Conservation (phyloP, 1,284 basidiomycete genomes). For the Sporisorium iseilematis-ciliati region DNA sequence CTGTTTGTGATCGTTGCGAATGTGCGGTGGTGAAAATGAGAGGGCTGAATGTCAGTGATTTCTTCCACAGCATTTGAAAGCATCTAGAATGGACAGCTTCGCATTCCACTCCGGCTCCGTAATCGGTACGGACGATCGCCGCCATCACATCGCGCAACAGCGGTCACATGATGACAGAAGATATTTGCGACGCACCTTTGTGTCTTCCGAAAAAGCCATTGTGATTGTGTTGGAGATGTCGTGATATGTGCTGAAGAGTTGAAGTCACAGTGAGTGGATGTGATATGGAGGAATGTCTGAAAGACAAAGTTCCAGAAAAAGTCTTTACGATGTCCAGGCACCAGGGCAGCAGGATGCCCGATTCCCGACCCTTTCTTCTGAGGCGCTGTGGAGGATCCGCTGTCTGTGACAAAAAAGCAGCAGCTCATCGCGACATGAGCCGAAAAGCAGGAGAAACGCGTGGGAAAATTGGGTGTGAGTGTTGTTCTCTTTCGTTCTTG, state of each 20-base stretch:
- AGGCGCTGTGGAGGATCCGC: conserved; percentile 23
- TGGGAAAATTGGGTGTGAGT: not conserved
- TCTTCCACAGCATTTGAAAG: not conserved
- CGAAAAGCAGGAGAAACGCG: not conserved
- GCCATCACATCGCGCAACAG: not conserved
- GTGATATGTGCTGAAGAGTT: no score
- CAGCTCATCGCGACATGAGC: not conserved
- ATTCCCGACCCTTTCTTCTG: conserved; percentile 20
- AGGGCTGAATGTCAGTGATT: not conserved
- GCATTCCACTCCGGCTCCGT: not conserved
- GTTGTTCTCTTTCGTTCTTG: not conserved
- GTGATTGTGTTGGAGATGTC: conserved; percentile 1
- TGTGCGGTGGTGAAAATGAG: not conserved
- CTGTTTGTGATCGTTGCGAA: conserved; percentile 23
- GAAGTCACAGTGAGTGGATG: not conserved
- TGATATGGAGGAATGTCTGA: conserved; percentile 6
- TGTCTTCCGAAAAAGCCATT: conserved; percentile 66
- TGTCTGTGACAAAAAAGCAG: no score
- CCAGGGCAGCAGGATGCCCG: conserved; percentile 15
- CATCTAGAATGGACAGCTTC: not conserved
- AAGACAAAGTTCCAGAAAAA: conserved; percentile 6
- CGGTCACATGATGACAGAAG: not conserved
- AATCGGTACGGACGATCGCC: not conserved
- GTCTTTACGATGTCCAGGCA: conserved; percentile 1
- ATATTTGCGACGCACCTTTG: conserved; percentile 51